Evolutionary conservation across 2,329 filamentous ascomycete genomes (phyloP).

Genomic region (Zalaria obscura): DNA sequence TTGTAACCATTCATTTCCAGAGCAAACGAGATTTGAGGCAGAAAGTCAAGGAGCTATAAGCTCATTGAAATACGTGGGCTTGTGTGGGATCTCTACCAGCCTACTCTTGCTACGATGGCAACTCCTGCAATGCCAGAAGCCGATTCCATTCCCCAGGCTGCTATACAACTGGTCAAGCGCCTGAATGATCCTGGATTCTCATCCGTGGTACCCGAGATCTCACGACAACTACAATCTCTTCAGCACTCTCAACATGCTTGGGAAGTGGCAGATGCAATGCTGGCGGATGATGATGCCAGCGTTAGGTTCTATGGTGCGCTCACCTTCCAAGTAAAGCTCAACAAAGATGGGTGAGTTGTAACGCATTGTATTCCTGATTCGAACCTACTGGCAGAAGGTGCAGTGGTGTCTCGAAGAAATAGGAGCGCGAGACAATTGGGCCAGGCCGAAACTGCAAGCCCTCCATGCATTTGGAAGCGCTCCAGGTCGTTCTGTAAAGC

Average conservation of each 20-base stretch:
- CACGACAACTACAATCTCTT: conserved; percentile 63
- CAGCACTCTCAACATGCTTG: conserved; percentile 74
- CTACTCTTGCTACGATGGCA: background rate
- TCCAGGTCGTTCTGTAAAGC: no score
- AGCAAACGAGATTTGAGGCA: no score
- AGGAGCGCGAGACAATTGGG: no score
- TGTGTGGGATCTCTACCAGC: no score
- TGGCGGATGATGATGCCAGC: conserved; percentile 55
- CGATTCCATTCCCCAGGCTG: conserved; percentile 7
- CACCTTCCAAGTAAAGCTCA: conserved; percentile 87
- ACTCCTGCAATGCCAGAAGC: background rate
- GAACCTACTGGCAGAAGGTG: no score
- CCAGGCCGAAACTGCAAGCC: no score
- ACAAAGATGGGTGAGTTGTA: conserved; percentile 29
- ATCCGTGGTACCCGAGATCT: conserved; percentile 38
- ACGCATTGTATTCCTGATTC: background rate
- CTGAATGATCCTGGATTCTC: conserved; percentile 33
- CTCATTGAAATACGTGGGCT: no score
- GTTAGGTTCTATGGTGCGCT: conserved; percentile 86
- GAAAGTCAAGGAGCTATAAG: no score
- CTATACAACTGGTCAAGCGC: conserved; percentile 31
- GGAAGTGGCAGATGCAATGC: conserved; percentile 65
- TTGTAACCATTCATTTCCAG: no score
- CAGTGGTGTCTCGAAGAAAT: no score
- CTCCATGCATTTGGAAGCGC: no score